These are phyloP conservation scores for Monilinia fructicola DNA, from an alignment of 2,329 filamentous ascomycete genomes.

Conservation along the genomic window DNA sequence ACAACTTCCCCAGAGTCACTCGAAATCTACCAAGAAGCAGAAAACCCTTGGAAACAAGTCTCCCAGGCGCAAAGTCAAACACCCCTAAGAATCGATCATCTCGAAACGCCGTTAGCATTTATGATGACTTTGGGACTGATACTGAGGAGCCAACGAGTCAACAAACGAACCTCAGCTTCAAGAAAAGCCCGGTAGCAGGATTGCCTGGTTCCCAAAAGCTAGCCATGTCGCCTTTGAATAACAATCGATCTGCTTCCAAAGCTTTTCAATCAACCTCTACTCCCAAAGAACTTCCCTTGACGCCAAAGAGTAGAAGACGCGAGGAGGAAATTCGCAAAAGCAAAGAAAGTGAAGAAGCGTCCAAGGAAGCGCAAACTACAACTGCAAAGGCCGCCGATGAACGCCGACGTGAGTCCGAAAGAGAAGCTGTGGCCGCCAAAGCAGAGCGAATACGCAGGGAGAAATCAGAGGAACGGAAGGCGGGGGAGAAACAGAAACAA, in stretches of 20 bases:
- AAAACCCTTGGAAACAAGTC: slow-evolving; percentile 24
- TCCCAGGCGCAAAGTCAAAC: background rate
- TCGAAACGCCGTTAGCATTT: slow-evolving; percentile 29
- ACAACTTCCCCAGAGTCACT: slow-evolving; percentile 22
- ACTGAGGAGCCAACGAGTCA: slow-evolving; percentile 25
- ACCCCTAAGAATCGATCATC: background rate
- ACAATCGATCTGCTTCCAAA: slow-evolving; percentile 24
- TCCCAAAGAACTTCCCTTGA: slow-evolving; percentile 33
- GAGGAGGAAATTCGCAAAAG: slow-evolving; percentile 26
- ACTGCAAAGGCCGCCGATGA: slow-evolving; percentile 33
- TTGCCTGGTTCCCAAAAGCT: slow-evolving; percentile 27
- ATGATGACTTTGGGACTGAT: slow-evolving; percentile 36
- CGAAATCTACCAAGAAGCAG: slow-evolving; percentile 21
- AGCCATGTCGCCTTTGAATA: slow-evolving; percentile 31
- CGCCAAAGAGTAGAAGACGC: slow-evolving; percentile 34
- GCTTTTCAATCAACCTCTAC: slow-evolving; percentile 22
- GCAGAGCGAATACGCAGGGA: slow-evolving; percentile 29
- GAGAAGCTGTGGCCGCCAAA: slow-evolving; percentile 28
- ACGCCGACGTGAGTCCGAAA: slow-evolving; percentile 29
- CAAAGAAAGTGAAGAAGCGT: slow-evolving; percentile 26
- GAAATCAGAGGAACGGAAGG: slow-evolving; percentile 25
- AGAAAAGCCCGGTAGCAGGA: slow-evolving; percentile 27
- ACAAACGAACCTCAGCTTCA: slow-evolving; percentile 30
- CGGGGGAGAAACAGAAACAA: slow-evolving; percentile 26
- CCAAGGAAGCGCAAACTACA: slow-evolving; percentile 27